Evolutionary conservation across 176 grass and related monocot species (phyloP), one percentile per base, ranked within the genome.

Genomic region (Oryza brachyantha): DNA sequence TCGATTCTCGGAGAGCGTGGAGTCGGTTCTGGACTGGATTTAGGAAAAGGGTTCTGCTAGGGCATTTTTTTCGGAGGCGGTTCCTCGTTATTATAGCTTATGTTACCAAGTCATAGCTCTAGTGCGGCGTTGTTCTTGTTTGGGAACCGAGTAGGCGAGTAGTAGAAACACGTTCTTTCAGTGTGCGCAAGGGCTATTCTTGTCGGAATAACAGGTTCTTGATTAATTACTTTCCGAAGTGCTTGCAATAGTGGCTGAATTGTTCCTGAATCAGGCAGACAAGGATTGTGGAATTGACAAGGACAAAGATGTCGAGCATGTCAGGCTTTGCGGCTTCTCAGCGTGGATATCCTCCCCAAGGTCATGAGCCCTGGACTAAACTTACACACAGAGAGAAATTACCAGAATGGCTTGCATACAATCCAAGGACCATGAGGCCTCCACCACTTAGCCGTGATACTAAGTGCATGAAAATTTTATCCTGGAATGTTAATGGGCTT

Each of bases 401-500:
- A n/a, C 83, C 87, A 13, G 68, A 75, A 48, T 94, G 94, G 94
- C 29, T 88, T 8, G 70, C 94, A 2, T 97, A 97, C 80, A 92
- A 97, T 75, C 91, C 94, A 29, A 89, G 40, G 75, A 94, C 71
- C 68, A 90, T 94, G 91, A 97, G 94, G 35, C 89, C 91, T 46
- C 72, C 77, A 24, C 89, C 89, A 41, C 89, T 93, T 83, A 76
- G 64, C 37, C 65, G 42, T 21, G 86, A 94, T 50, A 80, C 62
- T 35, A 85, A 74, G 21, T 91, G 66, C 29, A 75, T 97, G 68
- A 97, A 97, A 67, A 78, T 97, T 68, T 37, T 94, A 48, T 97
- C 94, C 75, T 97, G 83, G 85, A 97, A 97, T 88, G 87, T 97
- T 36, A 97, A 94, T 50, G 91, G 94, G 26, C 76, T 97, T 79